Conservation (phyloP, 495 filamentous ascomycete genomes). For the Tuber calosporum region DNA sequence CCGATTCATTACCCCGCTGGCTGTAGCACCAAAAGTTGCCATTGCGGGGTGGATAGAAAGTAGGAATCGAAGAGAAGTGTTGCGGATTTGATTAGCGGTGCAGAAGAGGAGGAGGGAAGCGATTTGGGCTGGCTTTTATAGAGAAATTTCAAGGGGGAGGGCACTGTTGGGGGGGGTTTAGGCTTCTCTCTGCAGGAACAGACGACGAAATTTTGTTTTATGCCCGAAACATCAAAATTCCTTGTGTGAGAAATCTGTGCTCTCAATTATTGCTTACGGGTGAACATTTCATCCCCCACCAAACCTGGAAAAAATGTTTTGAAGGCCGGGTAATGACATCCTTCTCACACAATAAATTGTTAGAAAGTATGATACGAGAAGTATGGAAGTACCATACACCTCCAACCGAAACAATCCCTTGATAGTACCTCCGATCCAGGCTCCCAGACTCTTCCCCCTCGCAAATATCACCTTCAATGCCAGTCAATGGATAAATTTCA, state of each 20-base stretch:
- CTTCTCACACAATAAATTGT: background rate
- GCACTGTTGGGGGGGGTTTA: background rate
- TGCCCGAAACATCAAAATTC: background rate
- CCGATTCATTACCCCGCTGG: slow-evolving; percentile 50
- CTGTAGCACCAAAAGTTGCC: slow-evolving; percentile 42
- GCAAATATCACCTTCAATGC: slow-evolving; percentile 11
- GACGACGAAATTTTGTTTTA: background rate
- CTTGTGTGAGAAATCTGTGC: background rate
- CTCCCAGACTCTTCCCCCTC: too few species aligned
- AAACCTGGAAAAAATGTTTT: background rate
- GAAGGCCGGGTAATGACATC: slow-evolving; percentile 24
- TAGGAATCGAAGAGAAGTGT: background rate
- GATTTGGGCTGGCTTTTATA: background rate
- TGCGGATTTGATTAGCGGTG: background rate
- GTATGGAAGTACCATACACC: background rate
- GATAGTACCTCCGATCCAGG: background rate
- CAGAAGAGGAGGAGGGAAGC: background rate
- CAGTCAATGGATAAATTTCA: slow-evolving; percentile 35
- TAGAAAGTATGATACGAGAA: background rate
- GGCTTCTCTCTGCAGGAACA: background rate
- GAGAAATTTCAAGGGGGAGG: background rate
- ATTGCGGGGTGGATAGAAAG: background rate
- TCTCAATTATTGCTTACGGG: background rate
- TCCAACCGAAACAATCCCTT: background rate
- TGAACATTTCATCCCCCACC: background rate